phyloP scores from a whole-genome alignment of 2,329 filamentous ascomycete genomes.

The Aureobasidium sp. region DNA sequence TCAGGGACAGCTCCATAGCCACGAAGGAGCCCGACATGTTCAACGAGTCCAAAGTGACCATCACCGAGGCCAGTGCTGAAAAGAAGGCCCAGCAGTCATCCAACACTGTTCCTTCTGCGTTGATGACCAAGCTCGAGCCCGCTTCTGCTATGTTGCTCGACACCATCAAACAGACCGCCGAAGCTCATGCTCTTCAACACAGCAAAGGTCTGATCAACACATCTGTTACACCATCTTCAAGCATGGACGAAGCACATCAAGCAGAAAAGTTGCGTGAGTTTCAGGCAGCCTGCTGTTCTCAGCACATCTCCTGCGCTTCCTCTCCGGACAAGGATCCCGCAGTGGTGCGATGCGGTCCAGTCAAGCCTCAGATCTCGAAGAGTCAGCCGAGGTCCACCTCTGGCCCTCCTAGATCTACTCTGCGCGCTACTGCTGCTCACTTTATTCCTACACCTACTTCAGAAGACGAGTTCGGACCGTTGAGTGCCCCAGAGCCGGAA shows the following conservation, averaged over 20 bases:
- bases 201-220: background rate
- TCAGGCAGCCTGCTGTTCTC: background rate
- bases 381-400: background rate
- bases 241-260: background rate
- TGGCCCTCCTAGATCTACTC: constrained; percentile 3
- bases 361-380: background rate
- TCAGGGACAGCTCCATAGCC: background rate
- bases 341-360: background rate
- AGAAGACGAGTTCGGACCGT: background rate
- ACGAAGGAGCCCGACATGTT: background rate
- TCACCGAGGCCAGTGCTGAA: background rate
- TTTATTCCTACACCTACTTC: constrained; percentile 11
- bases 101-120: background rate
- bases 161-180: constrained; percentile 6
- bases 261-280: background rate
- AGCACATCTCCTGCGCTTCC: background rate
- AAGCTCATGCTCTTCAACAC: background rate
- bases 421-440: constrained; percentile 17
- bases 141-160: constrained; percentile 1
- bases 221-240: background rate
- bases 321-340: background rate
- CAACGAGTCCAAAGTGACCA: background rate
- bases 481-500: background rate
- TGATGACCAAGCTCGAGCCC: background rate
- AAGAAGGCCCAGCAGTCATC: background rate